Base-by-base conservation (phyloP, 768 basidiomycete species). In the Auriculariales sp. region DNA sequence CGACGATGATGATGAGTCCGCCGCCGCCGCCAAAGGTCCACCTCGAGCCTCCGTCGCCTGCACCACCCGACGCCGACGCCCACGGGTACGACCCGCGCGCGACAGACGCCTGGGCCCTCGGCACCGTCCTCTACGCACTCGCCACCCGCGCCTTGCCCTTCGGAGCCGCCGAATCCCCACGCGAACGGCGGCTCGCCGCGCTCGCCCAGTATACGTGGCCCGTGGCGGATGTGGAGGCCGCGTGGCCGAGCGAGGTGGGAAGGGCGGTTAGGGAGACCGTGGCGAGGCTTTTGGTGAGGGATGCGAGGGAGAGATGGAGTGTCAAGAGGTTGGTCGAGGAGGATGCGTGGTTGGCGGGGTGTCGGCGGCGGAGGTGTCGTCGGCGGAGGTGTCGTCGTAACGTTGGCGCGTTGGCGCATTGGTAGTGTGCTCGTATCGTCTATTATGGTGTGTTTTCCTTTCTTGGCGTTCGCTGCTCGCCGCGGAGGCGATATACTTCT, bases 31-130 rank as follows among this genome's bases (percentile, higher is more conserved):
- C 39, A 10, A 44, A 44, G 39, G 14, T 44, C 14, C 22, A 24
- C 3, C 24, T 44, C 24, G 39, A 44, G 22, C 39, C 39, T 3
- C 22, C 39, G 22, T 24, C 39, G 1, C 39, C 39, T 0, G 22
- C n/a, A n/a, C n/a, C n/a, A 17, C 35, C 35, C n/a, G 6, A 4
- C 19, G 19, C 9, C 39, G 24, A 1, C 22, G 17, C 19, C 39
- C 1, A 25, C 31, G 55, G 72, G 28, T 93, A 93, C 64, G 88
- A 94, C 62, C 87, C 85, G 2, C 71, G 86, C 12, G 73, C 80
- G 60, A 91, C 87, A 48, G 90, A 93, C 61, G 79, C 82, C 11
- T 93, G 90, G 90, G 87, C 88, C 9, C 79, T 82, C 57, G 89
- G 89, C 1, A 82, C 91, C n/a, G 86, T 90, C 46, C 64, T 92